Evolutionary conservation across 23 red algal genomes (phyloP).

Genomic region (Gracilaria gracilis): DNA sequence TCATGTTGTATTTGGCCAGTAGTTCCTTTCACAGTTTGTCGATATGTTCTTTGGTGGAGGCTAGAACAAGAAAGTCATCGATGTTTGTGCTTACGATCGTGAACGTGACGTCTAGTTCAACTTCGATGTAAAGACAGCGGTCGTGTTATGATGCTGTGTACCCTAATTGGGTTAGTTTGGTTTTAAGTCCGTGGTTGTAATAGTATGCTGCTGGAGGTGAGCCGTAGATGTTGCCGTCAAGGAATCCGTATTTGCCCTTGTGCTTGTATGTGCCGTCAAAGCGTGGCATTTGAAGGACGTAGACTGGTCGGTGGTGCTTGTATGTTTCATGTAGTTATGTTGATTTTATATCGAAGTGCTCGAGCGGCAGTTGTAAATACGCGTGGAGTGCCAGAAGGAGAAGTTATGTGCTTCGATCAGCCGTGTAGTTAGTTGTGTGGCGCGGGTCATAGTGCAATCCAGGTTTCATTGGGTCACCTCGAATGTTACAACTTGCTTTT

Average conservation of each 20-base stretch:
- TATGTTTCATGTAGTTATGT: neutral
- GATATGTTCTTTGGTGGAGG: neutral
- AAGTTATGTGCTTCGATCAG: neutral
- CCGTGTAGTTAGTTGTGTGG: neutral
- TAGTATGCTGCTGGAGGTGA: neutral
- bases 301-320: neutral
- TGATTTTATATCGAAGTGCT: slow-evolving; percentile 6
- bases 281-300: neutral
- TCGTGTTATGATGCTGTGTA: neutral
- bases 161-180: neutral
- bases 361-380: neutral
- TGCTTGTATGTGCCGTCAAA: neutral
- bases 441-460: slow-evolving; percentile 31
- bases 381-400: neutral
- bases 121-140: neutral
- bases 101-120: neutral
- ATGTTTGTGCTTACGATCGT: neutral
- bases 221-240: neutral
- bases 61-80: slow-evolving; percentile 2
- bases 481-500: slow-evolving; percentile 15
- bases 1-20: neutral
- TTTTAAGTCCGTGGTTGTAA: neutral
- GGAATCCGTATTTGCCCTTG: neutral
- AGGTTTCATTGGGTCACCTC: slow-evolving; percentile 20
- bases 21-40: neutral